Conservation (phyloP, 2,329 filamentous ascomycete genomes). For the Claviceps sorghi region DNA sequence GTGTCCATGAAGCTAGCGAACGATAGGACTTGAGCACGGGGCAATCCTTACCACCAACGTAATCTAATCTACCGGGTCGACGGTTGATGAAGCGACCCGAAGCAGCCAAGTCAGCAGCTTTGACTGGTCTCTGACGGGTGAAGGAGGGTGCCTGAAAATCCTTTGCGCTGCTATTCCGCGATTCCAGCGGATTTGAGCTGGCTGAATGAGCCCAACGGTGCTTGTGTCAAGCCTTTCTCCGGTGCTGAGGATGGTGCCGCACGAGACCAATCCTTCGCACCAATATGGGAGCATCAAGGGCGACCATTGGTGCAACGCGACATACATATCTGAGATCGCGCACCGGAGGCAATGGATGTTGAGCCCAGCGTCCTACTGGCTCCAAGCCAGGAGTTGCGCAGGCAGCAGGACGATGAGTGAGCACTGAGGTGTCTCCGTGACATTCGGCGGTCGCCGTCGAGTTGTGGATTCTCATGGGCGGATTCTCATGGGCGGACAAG, state of each 20-base stretch:
- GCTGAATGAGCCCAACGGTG: slow-evolving; percentile 19
- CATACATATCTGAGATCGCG: too few species aligned
- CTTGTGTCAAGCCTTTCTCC: slow-evolving; percentile 19
- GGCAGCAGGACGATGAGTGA: too few species aligned
- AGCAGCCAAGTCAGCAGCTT: slow-evolving; percentile 16
- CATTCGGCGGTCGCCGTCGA: too few species aligned
- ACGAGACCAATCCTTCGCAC: slow-evolving; percentile 21
- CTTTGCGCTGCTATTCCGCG: slow-evolving; percentile 17
- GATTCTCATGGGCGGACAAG: too few species aligned
- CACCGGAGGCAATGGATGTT: too few species aligned
- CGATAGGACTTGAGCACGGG: slow-evolving; percentile 18
- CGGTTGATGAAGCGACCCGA: slow-evolving; percentile 21
- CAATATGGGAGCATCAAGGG: slow-evolving; percentile 22
- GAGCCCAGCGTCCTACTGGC: too few species aligned
- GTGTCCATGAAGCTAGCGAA: slow-evolving; percentile 23
- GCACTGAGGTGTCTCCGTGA: too few species aligned
- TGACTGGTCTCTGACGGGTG: slow-evolving; percentile 16
- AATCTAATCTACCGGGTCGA: slow-evolving; percentile 12
- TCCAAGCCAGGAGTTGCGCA: too few species aligned
- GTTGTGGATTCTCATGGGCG: too few species aligned
- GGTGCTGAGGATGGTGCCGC: slow-evolving; percentile 27
- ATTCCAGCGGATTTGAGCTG: slow-evolving; percentile 18
- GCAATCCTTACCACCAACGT: slow-evolving; percentile 13
- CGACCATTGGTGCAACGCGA: slow-evolving; percentile 18
- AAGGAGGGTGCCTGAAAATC: slow-evolving; percentile 22